Percentiles rank a stretch among this genome's conserved stretches.
Evolutionary conservation across 2,329 filamentous ascomycete species (phyloP).

Genomic region (Sporothrix inflata): DNA sequence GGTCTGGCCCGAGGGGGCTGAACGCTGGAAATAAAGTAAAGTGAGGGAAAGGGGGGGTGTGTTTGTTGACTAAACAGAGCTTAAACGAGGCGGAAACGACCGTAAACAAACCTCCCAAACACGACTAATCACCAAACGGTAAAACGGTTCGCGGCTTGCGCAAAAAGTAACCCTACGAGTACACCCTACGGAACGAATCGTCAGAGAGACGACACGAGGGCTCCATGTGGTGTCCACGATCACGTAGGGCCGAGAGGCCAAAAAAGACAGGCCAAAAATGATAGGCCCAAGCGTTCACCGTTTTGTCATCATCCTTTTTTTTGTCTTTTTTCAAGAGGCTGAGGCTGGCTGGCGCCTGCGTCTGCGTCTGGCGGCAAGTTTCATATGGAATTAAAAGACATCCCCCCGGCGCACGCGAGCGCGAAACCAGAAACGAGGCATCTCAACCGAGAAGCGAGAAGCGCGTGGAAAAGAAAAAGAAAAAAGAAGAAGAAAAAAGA

Average conservation of each 20-base stretch:
- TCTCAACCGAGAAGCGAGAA: no score
- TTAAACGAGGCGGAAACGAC: no score
- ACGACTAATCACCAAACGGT: background rate
- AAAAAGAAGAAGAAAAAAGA: background rate
- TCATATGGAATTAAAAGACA: background rate
- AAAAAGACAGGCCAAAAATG: no score
- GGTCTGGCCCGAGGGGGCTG: background rate
- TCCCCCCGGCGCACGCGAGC: no score
- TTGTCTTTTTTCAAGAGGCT: no score
- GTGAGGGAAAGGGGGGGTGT: background rate
- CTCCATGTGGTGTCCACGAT: background rate
- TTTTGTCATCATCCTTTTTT: no score
- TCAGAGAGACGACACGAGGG: background rate
- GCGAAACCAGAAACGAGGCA: no score
- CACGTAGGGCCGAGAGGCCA: background rate
- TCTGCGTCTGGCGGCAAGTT: background rate
- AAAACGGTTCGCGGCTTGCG: no score
- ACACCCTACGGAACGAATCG: background rate
- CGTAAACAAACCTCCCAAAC: no score
- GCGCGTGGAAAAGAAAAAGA: background rate
- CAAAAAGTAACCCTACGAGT: conserved; percentile 1
- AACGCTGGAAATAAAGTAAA: background rate
- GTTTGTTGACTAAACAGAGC: background rate
- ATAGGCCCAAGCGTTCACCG: background rate
- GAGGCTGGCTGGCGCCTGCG: no score